Base-by-base conservation (phyloP, 345 rosid species). In the Melaleuca alternifolia region DNA sequence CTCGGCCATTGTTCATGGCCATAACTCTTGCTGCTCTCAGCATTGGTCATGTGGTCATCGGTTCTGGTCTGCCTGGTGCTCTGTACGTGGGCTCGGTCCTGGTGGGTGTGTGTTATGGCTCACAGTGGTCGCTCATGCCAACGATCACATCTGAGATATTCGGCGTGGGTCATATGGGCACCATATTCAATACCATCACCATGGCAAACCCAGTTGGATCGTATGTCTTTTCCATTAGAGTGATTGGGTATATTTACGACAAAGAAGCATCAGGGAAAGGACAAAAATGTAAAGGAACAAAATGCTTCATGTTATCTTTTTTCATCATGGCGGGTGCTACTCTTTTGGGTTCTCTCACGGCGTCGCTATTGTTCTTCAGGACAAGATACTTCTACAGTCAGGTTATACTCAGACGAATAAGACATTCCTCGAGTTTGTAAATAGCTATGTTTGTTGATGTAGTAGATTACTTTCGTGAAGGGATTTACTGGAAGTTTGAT, bases 91-190 rank as follows among this genome's bases (percentile, higher is more conserved):
- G 93, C 52, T 89, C 92, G 0, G 82, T 94, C 18, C 57, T 94
- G 88, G 91, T 92, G 54, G 94, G 95, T n/a, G 89, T 90, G 54
- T 91, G 89, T 75, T 93, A 91, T 26, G 95, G 95, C 28, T 92
- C 93, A 1, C 96, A 93, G 44, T 92, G 94, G 96, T 93, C 95
- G 1, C 59, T 93, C 77, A 90, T 94, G 92, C 93, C 93, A 1
- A 89, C 95, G 10, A 91, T 93, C 84, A 77, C 90, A 21, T 91
- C 92, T 1, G 93, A 94, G 90, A 90, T 93, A 85, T 92, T 91
- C 54, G 93, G 94, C 6, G 89, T 91, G 20, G 21, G 37, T 11
- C 94, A 93, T 37, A 84, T 93, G 93, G 94, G 93, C 7, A 93
- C 92, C 28, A 92, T 92, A 88, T 93, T 90, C 90, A 94, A 93